These are phyloP conservation scores for Colletotrichum musicola DNA, from an alignment of 2,329 filamentous ascomycete species.

Conservation along the genomic window DNA sequence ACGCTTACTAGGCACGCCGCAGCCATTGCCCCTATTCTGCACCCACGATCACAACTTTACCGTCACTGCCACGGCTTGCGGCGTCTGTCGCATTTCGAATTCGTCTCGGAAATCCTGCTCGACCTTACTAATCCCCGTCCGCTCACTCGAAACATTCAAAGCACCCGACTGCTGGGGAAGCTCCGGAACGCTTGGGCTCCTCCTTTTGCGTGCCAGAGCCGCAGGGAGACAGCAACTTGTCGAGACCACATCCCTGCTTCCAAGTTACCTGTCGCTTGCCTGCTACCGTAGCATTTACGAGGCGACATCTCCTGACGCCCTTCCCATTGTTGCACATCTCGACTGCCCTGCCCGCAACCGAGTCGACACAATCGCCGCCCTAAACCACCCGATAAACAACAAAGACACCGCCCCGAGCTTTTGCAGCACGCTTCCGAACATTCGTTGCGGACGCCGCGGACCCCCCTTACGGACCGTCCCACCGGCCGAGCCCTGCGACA, in stretches of 20 bases:
- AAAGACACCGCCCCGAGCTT: neutral
- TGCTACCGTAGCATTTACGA: conserved; percentile 22
- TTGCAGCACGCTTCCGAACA: no score
- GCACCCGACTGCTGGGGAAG: conserved; percentile 30
- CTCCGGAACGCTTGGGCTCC: conserved; percentile 35
- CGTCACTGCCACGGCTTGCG: neutral
- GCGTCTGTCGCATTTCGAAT: neutral
- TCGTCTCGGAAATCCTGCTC: neutral
- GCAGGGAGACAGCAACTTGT: conserved; percentile 11
- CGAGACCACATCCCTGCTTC: conserved; percentile 19
- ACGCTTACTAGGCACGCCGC: neutral
- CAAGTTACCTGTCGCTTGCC: neutral
- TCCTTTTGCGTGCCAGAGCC: conserved; percentile 7
- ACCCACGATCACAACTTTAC: neutral
- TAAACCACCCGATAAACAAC: neutral
- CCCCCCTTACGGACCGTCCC: neutral
- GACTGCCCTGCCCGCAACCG: conserved; percentile 7
- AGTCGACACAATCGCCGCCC: conserved; percentile 3
- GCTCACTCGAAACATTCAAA: conserved; percentile 28
- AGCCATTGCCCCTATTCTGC: neutral
- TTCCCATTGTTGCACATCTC: conserved; percentile 13
- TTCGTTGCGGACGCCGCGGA: neutral
- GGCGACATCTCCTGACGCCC: neutral
- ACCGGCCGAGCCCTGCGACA: neutral
- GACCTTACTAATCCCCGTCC: conserved; percentile 13